Conservation (phyloP, 78 protist species). For the Dictyostelium intermedium region DNA sequence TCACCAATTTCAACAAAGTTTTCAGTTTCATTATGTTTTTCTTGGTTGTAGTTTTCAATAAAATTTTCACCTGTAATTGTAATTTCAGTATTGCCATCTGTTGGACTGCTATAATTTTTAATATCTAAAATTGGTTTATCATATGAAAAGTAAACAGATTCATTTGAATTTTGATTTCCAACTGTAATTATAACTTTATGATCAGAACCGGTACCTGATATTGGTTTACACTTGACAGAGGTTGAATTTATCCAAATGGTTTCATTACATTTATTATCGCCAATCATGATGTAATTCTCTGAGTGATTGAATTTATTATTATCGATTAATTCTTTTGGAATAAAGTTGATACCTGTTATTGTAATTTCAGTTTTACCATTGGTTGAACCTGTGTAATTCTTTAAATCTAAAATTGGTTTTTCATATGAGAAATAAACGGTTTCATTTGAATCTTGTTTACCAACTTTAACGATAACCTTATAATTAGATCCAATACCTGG, state of each 20-base stretch:
- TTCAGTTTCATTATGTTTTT: not conserved
- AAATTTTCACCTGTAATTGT: conserved; percentile 32
- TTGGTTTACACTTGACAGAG: not conserved
- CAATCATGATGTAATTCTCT: not conserved
- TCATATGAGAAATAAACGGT: not conserved
- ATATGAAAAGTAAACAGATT: not conserved
- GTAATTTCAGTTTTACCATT: conserved; percentile 29
- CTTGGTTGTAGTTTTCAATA: not conserved
- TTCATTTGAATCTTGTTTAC: not conserved
- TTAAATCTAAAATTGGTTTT: not conserved
- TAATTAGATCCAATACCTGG: not conserved
- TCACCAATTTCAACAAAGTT: not conserved
- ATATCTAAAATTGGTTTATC: not conserved
- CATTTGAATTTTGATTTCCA: not conserved
- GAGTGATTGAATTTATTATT: not conserved
- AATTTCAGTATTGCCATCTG: not conserved
- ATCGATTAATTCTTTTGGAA: conserved; percentile 7
- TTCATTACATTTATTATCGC: not conserved
- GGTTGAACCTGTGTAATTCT: not conserved
- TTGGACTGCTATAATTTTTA: not conserved
- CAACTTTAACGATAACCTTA: not conserved
- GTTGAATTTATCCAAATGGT: not conserved
- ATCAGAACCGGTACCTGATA: not conserved
- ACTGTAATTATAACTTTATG: not conserved
- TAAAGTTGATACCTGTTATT: not conserved